Evolutionary conservation across 352 stramenopile genomes (phyloP).

Genomic region (Phytophthora fragariae): DNA sequence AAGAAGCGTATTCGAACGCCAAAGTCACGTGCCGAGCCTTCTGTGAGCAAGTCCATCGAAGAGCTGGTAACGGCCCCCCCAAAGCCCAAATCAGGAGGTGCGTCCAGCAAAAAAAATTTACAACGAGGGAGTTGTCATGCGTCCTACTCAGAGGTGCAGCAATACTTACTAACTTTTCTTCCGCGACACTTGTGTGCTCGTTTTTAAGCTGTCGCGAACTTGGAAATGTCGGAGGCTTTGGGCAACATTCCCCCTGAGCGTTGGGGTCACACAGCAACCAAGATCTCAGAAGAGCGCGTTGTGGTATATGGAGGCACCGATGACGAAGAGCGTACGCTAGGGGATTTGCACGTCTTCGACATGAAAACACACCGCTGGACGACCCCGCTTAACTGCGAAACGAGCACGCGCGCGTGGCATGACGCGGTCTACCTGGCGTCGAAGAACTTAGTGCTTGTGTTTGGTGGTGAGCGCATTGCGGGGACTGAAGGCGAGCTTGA

Average conservation of each 20-base stretch:
- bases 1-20: slow-evolving; percentile 46
- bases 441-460: slow-evolving; percentile 92
- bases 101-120: neutral
- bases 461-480: slow-evolving; percentile 89
- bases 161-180: neutral
- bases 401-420: slow-evolving; percentile 91
- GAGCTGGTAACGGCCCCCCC: slow-evolving; percentile 19
- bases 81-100: slow-evolving; percentile 35
- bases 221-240: slow-evolving; percentile 49
- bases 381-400: slow-evolving; percentile 90
- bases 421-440: slow-evolving; percentile 88
- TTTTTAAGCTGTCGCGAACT: slow-evolving; percentile 34
- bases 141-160: neutral
- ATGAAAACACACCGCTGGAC: slow-evolving; percentile 77
- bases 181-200: neutral
- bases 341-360: slow-evolving; percentile 90
- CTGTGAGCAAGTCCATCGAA: slow-evolving; percentile 31
- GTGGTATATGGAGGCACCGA: slow-evolving; percentile 94
- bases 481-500: slow-evolving; percentile 68
- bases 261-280: slow-evolving; percentile 93
- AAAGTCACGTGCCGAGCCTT: slow-evolving; percentile 38
- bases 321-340: slow-evolving; percentile 84
- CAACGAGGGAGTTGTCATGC: neutral
- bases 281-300: slow-evolving; percentile 86
- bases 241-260: slow-evolving; percentile 56